Conservation (phyloP, 2,329 filamentous ascomycete species). For the Monascus ruber region DNA sequence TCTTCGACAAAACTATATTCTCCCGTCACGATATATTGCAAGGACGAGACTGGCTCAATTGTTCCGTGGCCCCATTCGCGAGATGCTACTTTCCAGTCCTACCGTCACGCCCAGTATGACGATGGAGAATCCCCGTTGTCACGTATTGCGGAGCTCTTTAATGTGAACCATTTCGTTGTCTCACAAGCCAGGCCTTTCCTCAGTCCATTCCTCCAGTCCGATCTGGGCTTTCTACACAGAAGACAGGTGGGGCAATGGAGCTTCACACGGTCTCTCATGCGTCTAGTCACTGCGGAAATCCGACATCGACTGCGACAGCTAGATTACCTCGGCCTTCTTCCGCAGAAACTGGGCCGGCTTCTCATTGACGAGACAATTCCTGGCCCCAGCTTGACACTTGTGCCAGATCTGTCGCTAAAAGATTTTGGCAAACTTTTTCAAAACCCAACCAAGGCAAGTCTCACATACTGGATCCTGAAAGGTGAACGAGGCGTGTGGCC, state of each 20-base stretch:
- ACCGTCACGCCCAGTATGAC: slow-evolving; percentile 53
- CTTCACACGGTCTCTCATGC: slow-evolving; percentile 45
- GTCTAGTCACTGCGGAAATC: slow-evolving; percentile 63
- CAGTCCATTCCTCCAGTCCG: slow-evolving; percentile 70
- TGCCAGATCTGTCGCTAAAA: slow-evolving; percentile 60
- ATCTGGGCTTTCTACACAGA: slow-evolving; percentile 62
- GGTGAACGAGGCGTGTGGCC: slow-evolving; percentile 90
- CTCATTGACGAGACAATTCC: slow-evolving; percentile 74
- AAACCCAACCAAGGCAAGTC: slow-evolving; percentile 60
- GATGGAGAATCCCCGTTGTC: slow-evolving; percentile 58
- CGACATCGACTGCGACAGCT: slow-evolving; percentile 72
- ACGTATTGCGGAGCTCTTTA: slow-evolving; percentile 71
- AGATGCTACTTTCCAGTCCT: slow-evolving; percentile 55
- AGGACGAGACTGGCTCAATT: slow-evolving; percentile 61
- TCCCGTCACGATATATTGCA: slow-evolving; percentile 61
- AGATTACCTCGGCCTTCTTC: slow-evolving; percentile 63
- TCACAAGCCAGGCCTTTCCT: slow-evolving; percentile 85
- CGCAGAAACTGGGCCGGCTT: slow-evolving; percentile 58
- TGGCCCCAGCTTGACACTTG: slow-evolving; percentile 65
- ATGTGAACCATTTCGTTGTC: slow-evolving; percentile 91
- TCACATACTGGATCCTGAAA: slow-evolving; percentile 74
- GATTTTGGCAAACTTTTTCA: slow-evolving; percentile 76
- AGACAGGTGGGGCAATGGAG: slow-evolving; percentile 48
- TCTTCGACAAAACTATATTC: slow-evolving; percentile 53
- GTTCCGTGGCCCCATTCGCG: slow-evolving; percentile 57